phyloP scores from a whole-genome alignment of 805 yeast genomes.

The Hanseniaspora occidentalis region DNA sequence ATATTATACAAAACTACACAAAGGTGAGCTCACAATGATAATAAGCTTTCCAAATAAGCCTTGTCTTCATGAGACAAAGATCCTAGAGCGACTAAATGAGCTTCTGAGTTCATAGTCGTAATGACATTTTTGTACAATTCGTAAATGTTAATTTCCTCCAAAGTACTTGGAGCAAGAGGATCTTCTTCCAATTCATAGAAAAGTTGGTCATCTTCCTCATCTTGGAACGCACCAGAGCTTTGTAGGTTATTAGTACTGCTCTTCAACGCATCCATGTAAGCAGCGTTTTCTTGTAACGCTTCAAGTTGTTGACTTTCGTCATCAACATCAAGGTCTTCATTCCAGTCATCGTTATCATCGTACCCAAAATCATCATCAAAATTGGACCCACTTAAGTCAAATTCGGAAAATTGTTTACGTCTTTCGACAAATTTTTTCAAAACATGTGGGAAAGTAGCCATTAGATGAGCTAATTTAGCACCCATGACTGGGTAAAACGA shows the following conservation, averaged over 20 bases:
- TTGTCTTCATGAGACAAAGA: conserved; percentile 9
- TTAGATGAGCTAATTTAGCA: conserved; percentile 33
- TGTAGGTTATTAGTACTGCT: not conserved
- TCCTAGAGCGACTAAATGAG: conserved; percentile 23
- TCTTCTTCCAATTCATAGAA: conserved; percentile 75
- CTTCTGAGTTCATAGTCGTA: conserved; percentile 16
- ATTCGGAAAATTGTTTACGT: conserved; percentile 38
- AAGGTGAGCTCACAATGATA: not conserved
- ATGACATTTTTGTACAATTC: conserved; percentile 46
- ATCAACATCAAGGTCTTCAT: conserved; percentile 17
- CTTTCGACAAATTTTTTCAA: conserved; percentile 50
- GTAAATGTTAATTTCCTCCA: conserved; percentile 68
- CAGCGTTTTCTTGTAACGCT: conserved; percentile 22
- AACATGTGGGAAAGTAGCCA: conserved; percentile 61
- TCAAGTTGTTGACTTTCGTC: conserved; percentile 27
- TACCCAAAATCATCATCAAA: conserved; percentile 22
- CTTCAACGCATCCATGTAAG: conserved; percentile 12
- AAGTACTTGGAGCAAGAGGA: conserved; percentile 63
- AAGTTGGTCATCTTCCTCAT: conserved; percentile 32
- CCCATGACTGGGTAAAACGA: conserved; percentile 33
- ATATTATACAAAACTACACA: too few relatives aligned
- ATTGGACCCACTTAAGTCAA: not conserved
- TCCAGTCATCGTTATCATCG: conserved; percentile 20
- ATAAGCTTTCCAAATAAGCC: not conserved
- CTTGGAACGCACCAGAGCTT: not conserved